A percentile compares a stretch with the other conserved stretches of the same genome.
Conservation (phyloP, 78 protist genomes). For the Polysphondylium violaceum region DNA sequence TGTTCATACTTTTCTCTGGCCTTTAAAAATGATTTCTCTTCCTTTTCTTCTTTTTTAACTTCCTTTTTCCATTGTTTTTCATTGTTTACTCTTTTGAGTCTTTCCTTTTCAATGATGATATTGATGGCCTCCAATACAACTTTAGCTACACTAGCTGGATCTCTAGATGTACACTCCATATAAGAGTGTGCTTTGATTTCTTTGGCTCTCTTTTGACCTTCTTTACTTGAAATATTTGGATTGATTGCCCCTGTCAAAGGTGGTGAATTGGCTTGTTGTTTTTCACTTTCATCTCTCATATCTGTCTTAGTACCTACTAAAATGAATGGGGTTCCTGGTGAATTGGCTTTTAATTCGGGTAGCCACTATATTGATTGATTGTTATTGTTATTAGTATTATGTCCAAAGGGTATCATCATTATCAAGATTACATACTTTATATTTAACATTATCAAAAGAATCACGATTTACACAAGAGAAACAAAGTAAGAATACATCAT, state of each 20-base stretch:
- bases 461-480: conserved; percentile 81
- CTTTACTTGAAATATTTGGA: conserved; percentile 42
- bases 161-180: conserved; percentile 84
- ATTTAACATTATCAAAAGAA: conserved; percentile 84
- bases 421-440: conserved; percentile 45
- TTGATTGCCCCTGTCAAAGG: conserved; percentile 32
- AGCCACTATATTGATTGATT: conserved; percentile 54
- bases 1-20: conserved; percentile 45
- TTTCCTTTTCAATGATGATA: conserved; percentile 79
- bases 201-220: conserved; percentile 85
- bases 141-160: conserved; percentile 70
- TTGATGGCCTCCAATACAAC: conserved; percentile 79
- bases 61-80: conserved; percentile 72
- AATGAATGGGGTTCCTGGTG: conserved; percentile 83
- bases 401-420: not conserved
- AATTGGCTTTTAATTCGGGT: conserved; percentile 69
- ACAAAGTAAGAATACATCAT: conserved; percentile 82
- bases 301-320: conserved; percentile 86
- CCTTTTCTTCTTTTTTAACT: conserved; percentile 72
- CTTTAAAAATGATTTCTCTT: conserved; percentile 36
- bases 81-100: conserved; percentile 52
- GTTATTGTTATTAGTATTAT: not conserved
- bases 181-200: conserved; percentile 79
- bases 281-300: conserved; percentile 59
- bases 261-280: conserved; percentile 13